Conservation (phyloP, 1,284 basidiomycete species). For the Fomes fomentarius region DNA sequence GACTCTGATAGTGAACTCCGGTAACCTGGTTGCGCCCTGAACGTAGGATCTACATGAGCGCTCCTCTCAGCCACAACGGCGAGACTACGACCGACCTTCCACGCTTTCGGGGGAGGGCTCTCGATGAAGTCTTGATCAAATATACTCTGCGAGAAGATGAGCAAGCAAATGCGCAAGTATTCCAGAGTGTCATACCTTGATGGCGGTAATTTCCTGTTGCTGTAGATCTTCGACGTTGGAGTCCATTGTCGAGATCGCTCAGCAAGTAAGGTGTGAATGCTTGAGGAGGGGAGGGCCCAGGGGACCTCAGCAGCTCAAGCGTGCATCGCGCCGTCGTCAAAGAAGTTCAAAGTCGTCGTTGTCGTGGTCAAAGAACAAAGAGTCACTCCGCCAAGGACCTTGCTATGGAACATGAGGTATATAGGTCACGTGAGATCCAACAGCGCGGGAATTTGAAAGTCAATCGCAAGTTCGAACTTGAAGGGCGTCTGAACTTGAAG, state of each 20-base stretch:
- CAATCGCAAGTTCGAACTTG: too few species aligned
- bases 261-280: constrained; percentile 27
- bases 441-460: too few species aligned
- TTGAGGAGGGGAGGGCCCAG: constrained; percentile 59
- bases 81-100: constrained; percentile 62
- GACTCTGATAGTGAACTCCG: constrained; percentile 75
- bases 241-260: constrained; percentile 56
- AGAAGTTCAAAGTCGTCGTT: constrained; percentile 16
- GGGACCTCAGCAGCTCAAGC: constrained; percentile 77
- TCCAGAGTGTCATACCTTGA: constrained; percentile 40
- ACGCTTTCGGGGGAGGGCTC: constrained; percentile 73
- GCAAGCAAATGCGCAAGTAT: background rate
- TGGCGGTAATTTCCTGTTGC: constrained; percentile 72
- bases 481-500: too few species aligned
- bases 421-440: background rate
- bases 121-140: constrained; percentile 76
- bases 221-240: constrained; percentile 67
- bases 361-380: constrained; percentile 17
- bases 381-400: background rate
- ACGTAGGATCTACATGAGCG: constrained; percentile 19
- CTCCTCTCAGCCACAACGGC: background rate
- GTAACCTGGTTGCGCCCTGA: constrained; percentile 67
- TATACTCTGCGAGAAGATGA: constrained; percentile 49
- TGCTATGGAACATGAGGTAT: background rate
- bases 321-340: constrained; percentile 46